Percentiles rank a stretch among this genome's conserved stretches.
phyloP scores from a whole-genome alignment of 2,329 filamentous ascomycete genomes.

The Polytolypa hystricis region DNA sequence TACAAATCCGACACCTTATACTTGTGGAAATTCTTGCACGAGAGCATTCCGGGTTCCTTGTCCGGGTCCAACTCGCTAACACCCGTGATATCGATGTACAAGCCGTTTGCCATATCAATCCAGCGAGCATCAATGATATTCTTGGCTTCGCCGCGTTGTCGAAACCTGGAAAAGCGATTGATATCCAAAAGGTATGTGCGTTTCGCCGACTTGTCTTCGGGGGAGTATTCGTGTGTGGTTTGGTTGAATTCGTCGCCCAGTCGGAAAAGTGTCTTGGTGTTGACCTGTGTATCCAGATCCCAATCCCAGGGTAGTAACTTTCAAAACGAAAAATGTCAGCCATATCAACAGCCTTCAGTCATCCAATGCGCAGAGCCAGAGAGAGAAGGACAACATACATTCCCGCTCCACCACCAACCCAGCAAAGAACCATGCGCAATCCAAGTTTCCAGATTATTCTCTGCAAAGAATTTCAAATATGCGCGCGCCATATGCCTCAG shows the following conservation, averaged over 20 bases:
- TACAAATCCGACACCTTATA: slow-evolving; percentile 63
- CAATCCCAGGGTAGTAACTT: slow-evolving; percentile 73
- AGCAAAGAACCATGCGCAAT: slow-evolving; percentile 74
- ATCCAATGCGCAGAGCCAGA: too few species aligned
- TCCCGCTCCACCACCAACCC: slow-evolving; percentile 80
- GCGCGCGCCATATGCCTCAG: slow-evolving; percentile 61
- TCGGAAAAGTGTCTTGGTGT: slow-evolving; percentile 52
- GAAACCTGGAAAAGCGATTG: slow-evolving; percentile 57
- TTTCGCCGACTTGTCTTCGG: slow-evolving; percentile 30
- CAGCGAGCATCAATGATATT: slow-evolving; percentile 79
- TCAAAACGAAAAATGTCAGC: background rate
- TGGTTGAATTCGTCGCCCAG: slow-evolving; percentile 58
- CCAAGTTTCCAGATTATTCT: slow-evolving; percentile 66
- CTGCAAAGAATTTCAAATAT: slow-evolving; percentile 57
- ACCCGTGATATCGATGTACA: slow-evolving; percentile 77
- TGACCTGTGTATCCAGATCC: slow-evolving; percentile 73
- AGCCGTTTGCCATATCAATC: slow-evolving; percentile 64
- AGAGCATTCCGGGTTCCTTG: slow-evolving; percentile 53
- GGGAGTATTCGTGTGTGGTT: slow-evolving; percentile 44
- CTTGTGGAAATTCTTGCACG: slow-evolving; percentile 68
- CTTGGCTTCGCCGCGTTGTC: slow-evolving; percentile 52
- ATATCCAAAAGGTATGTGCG: slow-evolving; percentile 62
- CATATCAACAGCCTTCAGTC: slow-evolving; percentile 1
- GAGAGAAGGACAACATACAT: slow-evolving; percentile 27
- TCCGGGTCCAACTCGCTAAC: slow-evolving; percentile 55